Conservation (phyloP, 257 asterid genomes). For the Thymus mandschuricus region DNA sequence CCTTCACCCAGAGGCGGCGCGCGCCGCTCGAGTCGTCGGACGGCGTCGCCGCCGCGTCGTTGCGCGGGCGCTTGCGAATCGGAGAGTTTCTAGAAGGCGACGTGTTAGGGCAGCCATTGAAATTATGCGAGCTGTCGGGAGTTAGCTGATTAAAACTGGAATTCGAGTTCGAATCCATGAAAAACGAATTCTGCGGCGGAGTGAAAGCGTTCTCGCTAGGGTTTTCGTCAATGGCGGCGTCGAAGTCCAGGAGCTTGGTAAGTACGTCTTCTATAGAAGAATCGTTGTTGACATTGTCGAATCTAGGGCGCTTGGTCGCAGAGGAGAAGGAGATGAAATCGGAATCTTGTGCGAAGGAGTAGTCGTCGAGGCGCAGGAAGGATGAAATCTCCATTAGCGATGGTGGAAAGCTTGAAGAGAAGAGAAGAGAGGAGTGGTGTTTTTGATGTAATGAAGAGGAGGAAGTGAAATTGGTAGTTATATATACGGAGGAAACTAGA, state of each 20-base stretch:
- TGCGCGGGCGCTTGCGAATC: constrained; percentile 35
- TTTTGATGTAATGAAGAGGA: background rate
- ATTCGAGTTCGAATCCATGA: constrained; percentile 1
- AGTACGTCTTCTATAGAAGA: constrained; percentile 35
- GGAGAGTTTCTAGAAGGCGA: constrained; percentile 26
- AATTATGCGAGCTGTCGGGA: background rate
- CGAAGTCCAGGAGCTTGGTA: constrained; percentile 29
- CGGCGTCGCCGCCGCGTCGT: constrained; percentile 5
- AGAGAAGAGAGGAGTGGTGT: background rate
- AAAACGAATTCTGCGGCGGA: background rate
- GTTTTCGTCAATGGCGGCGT: constrained; percentile 4
- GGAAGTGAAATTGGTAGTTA: background rate
- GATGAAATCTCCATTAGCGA: constrained; percentile 42
- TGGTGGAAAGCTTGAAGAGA: background rate
- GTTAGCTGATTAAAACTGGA: background rate
- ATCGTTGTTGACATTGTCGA: constrained; percentile 14
- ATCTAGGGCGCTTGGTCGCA: constrained; percentile 35
- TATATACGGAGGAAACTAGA: background rate
- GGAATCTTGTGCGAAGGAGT: constrained; percentile 36
- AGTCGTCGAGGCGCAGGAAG: constrained; percentile 35
- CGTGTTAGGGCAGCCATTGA: background rate
- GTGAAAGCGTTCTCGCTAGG: background rate
- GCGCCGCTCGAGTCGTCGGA: constrained; percentile 32
- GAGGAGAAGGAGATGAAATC: constrained; percentile 29
- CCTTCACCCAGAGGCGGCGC: constrained; percentile 53